Percentiles rank a stretch among this genome's conserved stretches.
Evolutionary conservation across 768 basidiomycete genomes (phyloP).

Genomic region (Rossbeevera mucosa): DNA sequence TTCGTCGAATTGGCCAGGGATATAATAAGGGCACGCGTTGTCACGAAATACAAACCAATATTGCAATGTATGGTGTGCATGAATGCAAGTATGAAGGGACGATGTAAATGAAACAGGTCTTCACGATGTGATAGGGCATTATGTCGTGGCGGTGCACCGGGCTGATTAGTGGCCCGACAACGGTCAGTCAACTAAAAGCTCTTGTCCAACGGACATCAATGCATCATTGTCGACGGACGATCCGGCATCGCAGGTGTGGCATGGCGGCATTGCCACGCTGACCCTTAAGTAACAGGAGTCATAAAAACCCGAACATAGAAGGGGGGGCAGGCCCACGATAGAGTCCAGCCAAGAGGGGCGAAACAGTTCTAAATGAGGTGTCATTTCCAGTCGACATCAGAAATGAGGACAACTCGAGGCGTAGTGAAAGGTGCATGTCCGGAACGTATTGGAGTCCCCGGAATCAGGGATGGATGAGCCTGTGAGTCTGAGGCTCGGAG

Average conservation of each 20-base stretch:
- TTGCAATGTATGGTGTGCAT: neutral
- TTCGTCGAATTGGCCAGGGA: neutral
- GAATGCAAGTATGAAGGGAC: neutral
- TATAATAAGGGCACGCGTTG: neutral
- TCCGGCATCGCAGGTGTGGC: neutral
- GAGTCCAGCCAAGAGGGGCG: constrained; percentile 8
- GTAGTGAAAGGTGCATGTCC: neutral
- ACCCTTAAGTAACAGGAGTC: neutral
- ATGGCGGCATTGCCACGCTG: neutral
- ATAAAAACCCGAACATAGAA: neutral
- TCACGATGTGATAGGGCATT: constrained; percentile 5
- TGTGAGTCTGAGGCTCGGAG: neutral
- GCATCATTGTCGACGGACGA: neutral
- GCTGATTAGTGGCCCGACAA: too few species aligned
- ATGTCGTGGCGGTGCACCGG: constrained; percentile 4
- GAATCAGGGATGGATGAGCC: constrained; percentile 1
- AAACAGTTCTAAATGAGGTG: constrained; percentile 4
- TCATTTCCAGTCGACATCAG: neutral
- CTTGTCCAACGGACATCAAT: neutral
- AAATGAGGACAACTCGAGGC: constrained; percentile 25
- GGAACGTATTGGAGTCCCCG: constrained; percentile 2
- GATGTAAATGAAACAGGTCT: neutral
- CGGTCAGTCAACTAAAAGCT: neutral
- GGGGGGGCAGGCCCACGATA: constrained; percentile 1
- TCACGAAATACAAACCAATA: neutral